A percentile compares a stretch with the other conserved stretches of the same genome.
These are phyloP conservation scores for Talaromyces sp. DNA, from an alignment of 2,329 filamentous ascomycete genomes.

Conservation along the genomic window DNA sequence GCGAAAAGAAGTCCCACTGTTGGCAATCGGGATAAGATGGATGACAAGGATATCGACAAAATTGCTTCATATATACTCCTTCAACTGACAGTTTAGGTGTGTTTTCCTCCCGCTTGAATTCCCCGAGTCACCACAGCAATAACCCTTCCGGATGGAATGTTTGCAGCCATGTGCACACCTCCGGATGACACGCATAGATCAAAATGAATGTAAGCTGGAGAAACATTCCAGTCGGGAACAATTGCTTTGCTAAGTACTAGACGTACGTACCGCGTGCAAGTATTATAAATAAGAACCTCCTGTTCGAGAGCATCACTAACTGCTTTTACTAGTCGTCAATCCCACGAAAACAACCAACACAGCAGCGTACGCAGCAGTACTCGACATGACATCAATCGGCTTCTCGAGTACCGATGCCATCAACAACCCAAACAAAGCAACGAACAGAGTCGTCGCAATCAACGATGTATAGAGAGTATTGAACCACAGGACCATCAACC, in stretches of 20 bases:
- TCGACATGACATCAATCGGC: background rate
- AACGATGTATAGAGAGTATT: background rate
- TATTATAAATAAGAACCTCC: too few species aligned
- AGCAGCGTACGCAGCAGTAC: constrained; percentile 2
- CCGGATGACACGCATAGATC: background rate
- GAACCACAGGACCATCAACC: background rate
- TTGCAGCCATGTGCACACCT: background rate
- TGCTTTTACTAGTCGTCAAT: background rate
- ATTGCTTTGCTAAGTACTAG: too few species aligned
- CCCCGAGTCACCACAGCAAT: constrained; percentile 15
- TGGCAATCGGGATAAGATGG: background rate
- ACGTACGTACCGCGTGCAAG: too few species aligned
- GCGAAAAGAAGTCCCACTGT: background rate
- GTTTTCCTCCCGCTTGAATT: constrained; percentile 4
- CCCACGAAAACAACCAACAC: background rate
- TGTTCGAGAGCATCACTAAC: background rate
- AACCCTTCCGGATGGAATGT: constrained; percentile 10
- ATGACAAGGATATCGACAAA: background rate
- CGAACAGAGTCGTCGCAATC: background rate
- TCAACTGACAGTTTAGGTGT: background rate
- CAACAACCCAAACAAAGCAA: background rate
- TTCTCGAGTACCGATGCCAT: background rate
- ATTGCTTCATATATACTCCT: background rate
- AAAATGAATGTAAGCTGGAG: background rate
- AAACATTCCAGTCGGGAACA: background rate